Evolutionary conservation across 805 yeast genomes (phyloP).

Genomic region (Deakozyma indianensis): DNA sequence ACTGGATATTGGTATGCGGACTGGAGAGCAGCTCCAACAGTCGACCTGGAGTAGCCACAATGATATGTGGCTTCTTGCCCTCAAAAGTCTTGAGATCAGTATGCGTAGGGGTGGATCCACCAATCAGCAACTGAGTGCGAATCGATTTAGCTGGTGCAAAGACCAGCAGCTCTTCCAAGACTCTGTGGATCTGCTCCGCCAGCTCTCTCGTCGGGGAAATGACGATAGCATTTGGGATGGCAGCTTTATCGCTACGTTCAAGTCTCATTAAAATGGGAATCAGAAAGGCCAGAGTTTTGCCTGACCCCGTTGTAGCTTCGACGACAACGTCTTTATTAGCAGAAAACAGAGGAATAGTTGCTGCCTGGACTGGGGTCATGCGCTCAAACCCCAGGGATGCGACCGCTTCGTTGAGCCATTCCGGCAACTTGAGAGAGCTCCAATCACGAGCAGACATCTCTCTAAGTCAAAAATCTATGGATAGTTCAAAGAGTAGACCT

Average conservation of each 20-base stretch:
- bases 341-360: conserved; percentile 73
- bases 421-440: background rate
- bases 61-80: conserved; percentile 46
- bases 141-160: conserved; percentile 21
- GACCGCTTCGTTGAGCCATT: conserved; percentile 39
- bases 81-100: conserved; percentile 56
- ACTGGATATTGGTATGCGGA: conserved; percentile 39
- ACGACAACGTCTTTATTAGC: conserved; percentile 90
- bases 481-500: too few species aligned
- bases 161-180: conserved; percentile 43
- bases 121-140: conserved; percentile 24
- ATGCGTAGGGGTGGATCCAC: conserved; percentile 28
- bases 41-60: conserved; percentile 91
- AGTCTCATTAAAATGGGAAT: conserved; percentile 45
- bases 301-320: conserved; percentile 96
- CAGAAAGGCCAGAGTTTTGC: conserved; percentile 87
- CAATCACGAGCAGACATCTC: background rate
- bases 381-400: conserved; percentile 56
- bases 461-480: too few species aligned
- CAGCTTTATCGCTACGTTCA: conserved; percentile 15
- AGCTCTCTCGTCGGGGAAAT: conserved; percentile 56
- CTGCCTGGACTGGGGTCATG: conserved; percentile 97
- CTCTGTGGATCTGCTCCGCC: conserved; percentile 42
- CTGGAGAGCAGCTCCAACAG: conserved; percentile 54
- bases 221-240: conserved; percentile 44